Conservation (phyloP, 768 basidiomycete species). For the Strobilomyces confusus region DNA sequence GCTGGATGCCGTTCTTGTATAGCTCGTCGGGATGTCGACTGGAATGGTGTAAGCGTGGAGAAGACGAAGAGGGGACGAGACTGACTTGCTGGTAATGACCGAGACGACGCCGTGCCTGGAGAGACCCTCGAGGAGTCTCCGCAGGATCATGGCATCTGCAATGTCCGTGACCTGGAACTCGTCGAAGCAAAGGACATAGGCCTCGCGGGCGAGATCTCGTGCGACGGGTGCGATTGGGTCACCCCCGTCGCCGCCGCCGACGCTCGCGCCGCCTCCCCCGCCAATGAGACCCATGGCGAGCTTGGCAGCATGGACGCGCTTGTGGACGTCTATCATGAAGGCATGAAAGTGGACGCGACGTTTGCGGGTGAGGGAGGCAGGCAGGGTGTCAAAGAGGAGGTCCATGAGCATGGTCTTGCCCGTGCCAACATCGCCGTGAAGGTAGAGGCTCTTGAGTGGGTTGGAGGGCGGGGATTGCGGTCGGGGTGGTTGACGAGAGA, state of each 20-base stretch:
- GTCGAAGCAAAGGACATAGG: constrained; percentile 89
- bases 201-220: constrained; percentile 78
- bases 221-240: constrained; percentile 89
- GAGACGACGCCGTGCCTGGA: constrained; percentile 87
- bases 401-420: constrained; percentile 99
- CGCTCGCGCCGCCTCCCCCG: constrained; percentile 24
- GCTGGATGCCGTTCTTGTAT: constrained; percentile 98
- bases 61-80: not conserved
- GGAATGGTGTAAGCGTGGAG: not conserved
- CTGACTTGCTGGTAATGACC: constrained; percentile 97
- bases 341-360: constrained; percentile 96
- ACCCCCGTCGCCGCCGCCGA: constrained; percentile 36
- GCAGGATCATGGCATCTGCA: constrained; percentile 95
- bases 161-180: constrained; percentile 99
- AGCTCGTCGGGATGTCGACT: constrained; percentile 97
- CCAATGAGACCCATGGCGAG: constrained; percentile 59
- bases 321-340: constrained; percentile 99
- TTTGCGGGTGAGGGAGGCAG: constrained; percentile 59
- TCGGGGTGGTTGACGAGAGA: constrained; percentile 23
- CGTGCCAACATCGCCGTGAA: constrained; percentile 95
- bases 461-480: constrained; percentile 39
- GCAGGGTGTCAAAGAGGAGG: constrained; percentile 85
- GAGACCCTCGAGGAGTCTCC: constrained; percentile 83
- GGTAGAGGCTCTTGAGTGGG: constrained; percentile 85
- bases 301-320: constrained; percentile 83